Percentiles rank a stretch among this genome's conserved stretches.
These are phyloP conservation scores for Xylaria polymorpha DNA, from an alignment of 2,329 filamentous ascomycete species.

Conservation along the genomic window DNA sequence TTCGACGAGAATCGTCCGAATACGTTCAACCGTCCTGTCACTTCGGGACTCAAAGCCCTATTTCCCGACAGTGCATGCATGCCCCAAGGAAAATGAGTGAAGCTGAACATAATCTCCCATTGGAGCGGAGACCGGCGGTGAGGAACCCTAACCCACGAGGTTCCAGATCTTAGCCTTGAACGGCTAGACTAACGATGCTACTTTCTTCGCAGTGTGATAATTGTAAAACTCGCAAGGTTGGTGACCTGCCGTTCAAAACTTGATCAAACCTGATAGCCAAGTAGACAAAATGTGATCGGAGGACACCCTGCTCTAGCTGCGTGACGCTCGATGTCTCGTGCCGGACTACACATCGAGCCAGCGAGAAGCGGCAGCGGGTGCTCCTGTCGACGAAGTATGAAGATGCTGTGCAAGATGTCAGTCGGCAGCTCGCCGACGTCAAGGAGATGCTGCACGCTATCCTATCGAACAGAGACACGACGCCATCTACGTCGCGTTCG, in stretches of 20 bases:
- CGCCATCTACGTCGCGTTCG: not conserved
- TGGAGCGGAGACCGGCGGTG: conserved; percentile 45
- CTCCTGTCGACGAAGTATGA: conserved; percentile 49
- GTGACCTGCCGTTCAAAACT: not conserved
- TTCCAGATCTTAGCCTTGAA: not conserved
- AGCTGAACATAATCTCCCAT: conserved; percentile 35
- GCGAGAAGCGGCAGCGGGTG: conserved; percentile 50
- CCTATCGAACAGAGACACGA: conserved; percentile 32
- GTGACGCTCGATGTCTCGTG: conserved; percentile 47
- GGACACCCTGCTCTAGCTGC: conserved; percentile 48
- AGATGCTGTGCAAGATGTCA: conserved; percentile 48
- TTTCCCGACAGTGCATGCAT: not conserved
- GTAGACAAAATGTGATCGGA: conserved; percentile 49
- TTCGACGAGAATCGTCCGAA: not conserved
- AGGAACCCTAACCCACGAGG: conserved; percentile 26
- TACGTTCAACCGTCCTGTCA: not conserved
- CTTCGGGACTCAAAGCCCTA: not conserved
- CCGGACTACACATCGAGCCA: conserved; percentile 40
- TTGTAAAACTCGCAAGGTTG: conserved; percentile 47
- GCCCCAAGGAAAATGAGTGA: conserved; percentile 35
- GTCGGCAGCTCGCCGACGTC: conserved; percentile 45
- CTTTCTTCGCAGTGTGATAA: conserved; percentile 45
- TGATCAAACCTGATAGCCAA: not conserved
- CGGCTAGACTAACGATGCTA: not conserved
- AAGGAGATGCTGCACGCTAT: conserved; percentile 45